Base-by-base conservation (phyloP, 495 filamentous ascomycete species). In the Chaetomidium leptoderma region DNA sequence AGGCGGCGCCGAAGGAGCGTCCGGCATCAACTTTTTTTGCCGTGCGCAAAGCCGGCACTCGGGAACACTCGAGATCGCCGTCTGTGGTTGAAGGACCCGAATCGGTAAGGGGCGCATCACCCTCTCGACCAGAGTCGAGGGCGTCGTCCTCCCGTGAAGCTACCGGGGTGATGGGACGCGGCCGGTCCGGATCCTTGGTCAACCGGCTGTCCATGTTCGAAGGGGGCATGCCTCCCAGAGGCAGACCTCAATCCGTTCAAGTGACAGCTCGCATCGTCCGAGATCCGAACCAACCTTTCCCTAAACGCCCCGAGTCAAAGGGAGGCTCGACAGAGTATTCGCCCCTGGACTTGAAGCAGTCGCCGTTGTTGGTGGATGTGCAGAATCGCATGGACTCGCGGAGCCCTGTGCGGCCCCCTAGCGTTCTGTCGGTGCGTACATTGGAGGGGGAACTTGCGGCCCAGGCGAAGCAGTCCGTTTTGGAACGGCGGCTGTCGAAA, bases 221-320 rank as follows among this genome's bases (percentile, higher is more conserved):
- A 49, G 72, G 65, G 3, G 74, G 74, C 10, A 71, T 61, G 30
- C 35, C 63, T 23, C 68, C 74, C 2, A 70, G 72, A 43, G 72
- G 75, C 14, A 74, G 77, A n/a, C 79, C 82, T 47, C 84, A 80
- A 71, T 91, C 88, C 13, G 81, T 93, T 10, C 90, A 91, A 33
- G 89, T 93, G 9, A 91, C 87, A 0, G 86, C 90, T 27, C 83
- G 85, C 21, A 91, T 92, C 39, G 72, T 92, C 29, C 81, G 88
- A 27, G 84, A 89, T 48, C 70, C 78, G 35, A 69, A 47, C 51
- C 74, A 70, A 26, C 71, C 50, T 65, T 81, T 74, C 65, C 74
- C 59, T 62, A 75, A 45, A 72, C 81, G 59, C 23, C 66, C 79
- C 14, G 75, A 80, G 39, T 50, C 57, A 13, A 69, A 68, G 16